Conservation (phyloP, 768 basidiomycete genomes). For the Suillus placidus region DNA sequence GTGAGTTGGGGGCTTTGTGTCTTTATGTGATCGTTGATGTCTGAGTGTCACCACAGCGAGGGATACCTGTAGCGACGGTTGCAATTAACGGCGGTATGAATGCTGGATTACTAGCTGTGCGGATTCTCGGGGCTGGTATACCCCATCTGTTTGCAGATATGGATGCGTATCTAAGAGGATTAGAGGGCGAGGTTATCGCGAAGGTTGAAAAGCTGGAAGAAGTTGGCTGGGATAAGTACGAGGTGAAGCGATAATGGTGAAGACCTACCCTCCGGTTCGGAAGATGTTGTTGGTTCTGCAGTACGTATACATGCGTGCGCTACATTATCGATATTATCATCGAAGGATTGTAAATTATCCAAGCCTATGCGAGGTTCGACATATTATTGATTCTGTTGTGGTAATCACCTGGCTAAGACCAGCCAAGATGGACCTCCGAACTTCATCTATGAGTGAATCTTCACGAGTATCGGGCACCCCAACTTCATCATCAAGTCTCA, state of each 20-base stretch:
- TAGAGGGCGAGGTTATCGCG: constrained; percentile 75
- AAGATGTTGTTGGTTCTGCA: background rate
- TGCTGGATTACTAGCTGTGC: constrained; percentile 87
- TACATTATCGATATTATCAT: background rate
- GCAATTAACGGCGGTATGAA: constrained; percentile 96
- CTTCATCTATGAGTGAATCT: no score
- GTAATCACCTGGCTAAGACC: no score
- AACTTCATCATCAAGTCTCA: background rate
- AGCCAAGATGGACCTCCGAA: no score
- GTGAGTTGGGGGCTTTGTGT: constrained; percentile 49
- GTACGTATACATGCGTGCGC: background rate
- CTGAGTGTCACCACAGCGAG: constrained; percentile 58
- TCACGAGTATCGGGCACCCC: background rate
- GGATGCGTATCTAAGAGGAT: constrained; percentile 67
- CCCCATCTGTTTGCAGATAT: constrained; percentile 67
- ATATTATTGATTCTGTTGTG: no score
- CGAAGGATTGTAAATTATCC: background rate
- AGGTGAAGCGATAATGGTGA: constrained; percentile 40
- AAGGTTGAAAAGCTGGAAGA: constrained; percentile 79
- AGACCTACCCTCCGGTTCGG: background rate
- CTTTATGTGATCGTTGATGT: background rate
- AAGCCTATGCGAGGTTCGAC: no score
- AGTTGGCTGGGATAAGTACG: constrained; percentile 87
- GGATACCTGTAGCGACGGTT: constrained; percentile 96
- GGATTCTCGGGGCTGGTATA: constrained; percentile 81